Evolutionary conservation across 805 yeast genomes (phyloP), one percentile per base, ranked within the genome.

Genomic region (Ogataea pini): DNA sequence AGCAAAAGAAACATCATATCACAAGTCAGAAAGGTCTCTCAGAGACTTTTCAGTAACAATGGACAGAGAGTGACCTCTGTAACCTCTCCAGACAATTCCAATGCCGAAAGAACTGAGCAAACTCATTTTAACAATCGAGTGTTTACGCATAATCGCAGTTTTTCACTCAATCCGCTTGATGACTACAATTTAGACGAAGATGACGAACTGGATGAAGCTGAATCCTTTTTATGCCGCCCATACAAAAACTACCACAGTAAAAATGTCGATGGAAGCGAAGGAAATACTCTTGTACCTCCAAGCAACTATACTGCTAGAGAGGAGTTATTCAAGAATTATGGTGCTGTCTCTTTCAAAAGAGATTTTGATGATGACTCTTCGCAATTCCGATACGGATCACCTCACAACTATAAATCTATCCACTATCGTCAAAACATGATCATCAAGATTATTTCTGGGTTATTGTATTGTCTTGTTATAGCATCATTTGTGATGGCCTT

Each of bases 401-500:
- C 71, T 0, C 71, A 67, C 50, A 62, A 67, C 48, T 65, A 63
- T 50, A 62, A 60, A 36, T 59, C 67, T 16, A 48, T 55, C 27
- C 58, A 63, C 38, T 60, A 59, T 22, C 57, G 50, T 20, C 65
- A 62, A 39, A 58, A 56, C 42, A 16, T 61, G 25, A 34, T 60
- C 1, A 28, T 55, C 16, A 60, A 56, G 27, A 37, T 51, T 1
- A 7, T 65, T 3, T 48, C 60, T 4, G 44, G 37, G 8, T 5
- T 52, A 1, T 25, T 60, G 4, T 61, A 59, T 32, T 37, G 52
- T 4, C 28, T 56, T 20, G 22, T 60, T 7, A 25, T 50, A 1
- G 37, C 41, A 1, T 25, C 48, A 2, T 4, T 57, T 7, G 4
- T 57, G 1, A 25, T 57, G 8, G 44, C 49, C 2, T 37, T 50